Percentiles rank a stretch among this genome's conserved stretches.
Evolutionary conservation across 2,329 filamentous ascomycete genomes (phyloP).

Genomic region (Clarireedia monteithiana): DNA sequence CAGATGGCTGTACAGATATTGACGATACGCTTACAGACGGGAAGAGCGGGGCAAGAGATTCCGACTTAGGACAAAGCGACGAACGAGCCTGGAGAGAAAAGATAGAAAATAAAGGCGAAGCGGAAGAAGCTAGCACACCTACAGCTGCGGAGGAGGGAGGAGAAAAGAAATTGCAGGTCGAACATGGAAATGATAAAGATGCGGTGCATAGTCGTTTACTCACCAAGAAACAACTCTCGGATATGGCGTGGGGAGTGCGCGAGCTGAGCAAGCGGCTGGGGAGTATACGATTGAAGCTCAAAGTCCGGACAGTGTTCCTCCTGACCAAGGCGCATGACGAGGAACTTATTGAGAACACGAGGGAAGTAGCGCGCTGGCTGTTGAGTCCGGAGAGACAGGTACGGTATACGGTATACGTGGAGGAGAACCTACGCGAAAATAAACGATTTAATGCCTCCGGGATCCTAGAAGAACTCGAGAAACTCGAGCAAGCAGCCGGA

Average conservation of each 20-base stretch:
- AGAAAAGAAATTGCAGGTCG: constrained; percentile 8
- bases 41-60: neutral
- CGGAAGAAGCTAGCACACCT: neutral
- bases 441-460: constrained; percentile 66
- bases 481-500: constrained; percentile 32
- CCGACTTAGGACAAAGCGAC: constrained; percentile 42
- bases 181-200: constrained; percentile 13
- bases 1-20: constrained; percentile 1
- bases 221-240: constrained; percentile 88
- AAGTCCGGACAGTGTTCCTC: constrained; percentile 76
- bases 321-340: constrained; percentile 89
- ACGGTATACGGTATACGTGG: constrained; percentile 73
- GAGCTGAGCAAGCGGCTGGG: constrained; percentile 82
- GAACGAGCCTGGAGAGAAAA: constrained; percentile 46
- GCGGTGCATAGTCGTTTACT: constrained; percentile 59
- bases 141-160: constrained; percentile 10
- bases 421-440: constrained; percentile 65
- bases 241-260: constrained; percentile 94
- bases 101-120: constrained; percentile 6
- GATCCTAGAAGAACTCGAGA: constrained; percentile 53
- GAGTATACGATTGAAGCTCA: constrained; percentile 73
- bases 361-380: constrained; percentile 74
- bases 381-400: constrained; percentile 60
- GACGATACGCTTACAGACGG: neutral
- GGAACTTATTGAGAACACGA: constrained; percentile 66